Evolutionary conservation across 345 rosid species (phyloP), one percentile per base, ranked within the genome.

Genomic region (Isatis tinctoria): DNA sequence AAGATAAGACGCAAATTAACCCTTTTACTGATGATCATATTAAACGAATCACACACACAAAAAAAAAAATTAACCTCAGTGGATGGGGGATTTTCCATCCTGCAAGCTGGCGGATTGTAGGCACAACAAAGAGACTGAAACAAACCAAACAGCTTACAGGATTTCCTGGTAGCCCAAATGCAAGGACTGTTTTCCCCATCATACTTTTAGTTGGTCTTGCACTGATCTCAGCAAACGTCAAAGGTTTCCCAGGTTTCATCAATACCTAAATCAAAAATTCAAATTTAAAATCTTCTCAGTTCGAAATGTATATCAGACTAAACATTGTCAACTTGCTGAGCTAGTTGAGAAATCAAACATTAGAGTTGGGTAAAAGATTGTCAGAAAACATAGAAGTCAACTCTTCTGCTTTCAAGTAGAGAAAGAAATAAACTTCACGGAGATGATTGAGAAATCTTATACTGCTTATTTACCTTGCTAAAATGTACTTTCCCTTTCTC

Each of bases 121-220:
- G 97, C 73, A 87, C 85, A 43, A 92, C 93, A 80, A 88, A 95
- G 72, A 95, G 83, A 83, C 88, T 82, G 83, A 95, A 95, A 79
- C 94, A 87, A 73, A 92, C 98, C 60, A 92, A 70, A 79, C 98
- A 84, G 88, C 99, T 87, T 70, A 87, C 99, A 74, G 98, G 99
- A 82, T 95, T 92, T 79, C 99, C 99, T 24, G 99, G 99, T 74
- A 95, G 84, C 28, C 98, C 98, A 84, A 95, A 92, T 47, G 94
- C 96, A 81, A 95, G 91, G 67, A 87, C 81, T 82, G 81, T 88
- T 56, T 82, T 82, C 36, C 67, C 53, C 35, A 24, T 41, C 35
- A 40, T 58, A 73, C 80, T 80, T 27, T 78, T 77, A 41, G 70
- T 54, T 62, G 76, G 67, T 77, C 87, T 83, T 14, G 63, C 65